Conservation (phyloP, 208 protist species). For the Endotrypanum monterogeii region DNA sequence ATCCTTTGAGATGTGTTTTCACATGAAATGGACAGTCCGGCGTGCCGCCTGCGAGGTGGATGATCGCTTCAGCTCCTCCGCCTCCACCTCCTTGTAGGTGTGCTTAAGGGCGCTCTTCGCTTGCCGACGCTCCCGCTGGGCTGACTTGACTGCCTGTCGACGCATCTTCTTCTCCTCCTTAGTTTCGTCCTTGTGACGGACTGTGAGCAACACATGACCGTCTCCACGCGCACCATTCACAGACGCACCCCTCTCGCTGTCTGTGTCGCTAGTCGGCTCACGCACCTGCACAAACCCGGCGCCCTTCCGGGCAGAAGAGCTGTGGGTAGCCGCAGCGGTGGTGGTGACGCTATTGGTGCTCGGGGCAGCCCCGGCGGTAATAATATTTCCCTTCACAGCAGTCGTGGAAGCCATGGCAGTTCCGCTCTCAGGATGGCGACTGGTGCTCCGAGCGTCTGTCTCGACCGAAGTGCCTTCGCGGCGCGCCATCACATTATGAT, state of each 20-base stretch:
- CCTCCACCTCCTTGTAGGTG: conserved; percentile 76
- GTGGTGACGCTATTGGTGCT: not conserved
- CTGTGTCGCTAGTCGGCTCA: not conserved
- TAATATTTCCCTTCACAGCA: conserved; percentile 16
- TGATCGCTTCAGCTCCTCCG: conserved; percentile 56
- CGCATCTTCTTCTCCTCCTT: conserved; percentile 86
- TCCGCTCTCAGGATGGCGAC: not conserved
- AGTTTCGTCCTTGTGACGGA: conserved; percentile 71
- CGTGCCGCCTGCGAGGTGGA: conserved; percentile 42
- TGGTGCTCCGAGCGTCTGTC: not conserved
- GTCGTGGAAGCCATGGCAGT: not conserved
- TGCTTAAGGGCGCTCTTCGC: conserved; percentile 81
- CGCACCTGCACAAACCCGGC: not conserved
- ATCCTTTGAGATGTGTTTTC: not conserved
- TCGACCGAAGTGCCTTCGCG: not conserved
- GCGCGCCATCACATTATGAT: conserved; percentile 24
- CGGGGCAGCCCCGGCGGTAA: conserved; percentile 5
- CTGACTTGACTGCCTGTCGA: conserved; percentile 75
- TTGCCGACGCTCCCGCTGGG: conserved; percentile 69
- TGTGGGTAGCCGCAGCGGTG: not conserved
- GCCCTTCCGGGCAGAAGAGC: conserved; percentile 3
- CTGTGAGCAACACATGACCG: conserved; percentile 11
- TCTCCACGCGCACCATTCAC: not conserved
- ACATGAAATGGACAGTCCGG: conserved; percentile 73
- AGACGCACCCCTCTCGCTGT: not conserved